Conservation (phyloP, 169 alveolate genomes). For the Plasmodium fragile region DNA sequence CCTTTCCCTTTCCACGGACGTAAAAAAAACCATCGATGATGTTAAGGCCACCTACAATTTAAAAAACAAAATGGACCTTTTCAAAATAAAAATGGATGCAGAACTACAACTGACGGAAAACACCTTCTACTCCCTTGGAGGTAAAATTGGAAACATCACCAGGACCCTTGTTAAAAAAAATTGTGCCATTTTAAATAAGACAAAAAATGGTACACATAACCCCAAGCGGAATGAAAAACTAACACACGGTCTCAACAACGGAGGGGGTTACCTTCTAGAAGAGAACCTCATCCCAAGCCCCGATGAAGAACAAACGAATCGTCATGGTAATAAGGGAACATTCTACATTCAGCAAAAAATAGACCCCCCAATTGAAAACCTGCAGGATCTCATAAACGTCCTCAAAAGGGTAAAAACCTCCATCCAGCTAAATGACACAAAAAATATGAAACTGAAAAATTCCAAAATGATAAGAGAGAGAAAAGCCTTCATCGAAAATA, state of each 20-base stretch:
- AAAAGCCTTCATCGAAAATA: constrained; percentile 34
- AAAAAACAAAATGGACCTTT: constrained; percentile 30
- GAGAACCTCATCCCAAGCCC: neutral
- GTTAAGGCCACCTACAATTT: neutral
- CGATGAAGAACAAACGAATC: neutral
- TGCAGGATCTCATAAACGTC: constrained; percentile 51
- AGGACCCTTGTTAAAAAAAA: neutral
- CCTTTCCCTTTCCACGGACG: constrained; percentile 2
- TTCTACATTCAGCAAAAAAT: neutral
- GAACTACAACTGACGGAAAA: constrained; percentile 53
- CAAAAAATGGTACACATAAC: neutral
- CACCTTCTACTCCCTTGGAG: neutral
- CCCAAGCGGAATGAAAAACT: neutral
- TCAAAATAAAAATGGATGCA: constrained; percentile 73
- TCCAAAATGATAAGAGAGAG: constrained; percentile 52
- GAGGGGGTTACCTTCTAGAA: too few species aligned
- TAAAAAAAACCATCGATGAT: constrained; percentile 36
- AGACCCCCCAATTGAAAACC: neutral
- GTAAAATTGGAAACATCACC: neutral
- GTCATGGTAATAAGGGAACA: neutral
- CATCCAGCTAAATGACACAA: neutral
- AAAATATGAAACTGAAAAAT: constrained; percentile 16
- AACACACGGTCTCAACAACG: neutral
- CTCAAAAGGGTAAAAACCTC: constrained; percentile 15
- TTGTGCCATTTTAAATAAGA: neutral